Conservation (phyloP, 176 grass and related monocot species). For the Luzula sylvatica region DNA sequence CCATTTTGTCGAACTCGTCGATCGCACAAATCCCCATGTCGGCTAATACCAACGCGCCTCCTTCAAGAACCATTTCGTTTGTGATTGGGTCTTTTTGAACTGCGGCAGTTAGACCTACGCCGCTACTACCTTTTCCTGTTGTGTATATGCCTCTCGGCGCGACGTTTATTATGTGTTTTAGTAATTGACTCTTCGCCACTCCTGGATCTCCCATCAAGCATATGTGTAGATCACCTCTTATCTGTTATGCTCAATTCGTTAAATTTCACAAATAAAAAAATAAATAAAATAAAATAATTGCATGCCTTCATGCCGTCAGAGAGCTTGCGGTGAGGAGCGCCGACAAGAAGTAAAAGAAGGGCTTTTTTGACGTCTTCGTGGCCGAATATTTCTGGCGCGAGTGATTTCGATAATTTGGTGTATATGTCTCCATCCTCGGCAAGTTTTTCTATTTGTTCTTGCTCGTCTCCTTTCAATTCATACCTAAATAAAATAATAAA, state of each 20-base stretch:
- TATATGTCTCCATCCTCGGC: slow-evolving; percentile 97
- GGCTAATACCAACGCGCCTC: slow-evolving; percentile 94
- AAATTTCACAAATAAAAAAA: neutral
- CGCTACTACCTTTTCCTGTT: slow-evolving; percentile 91
- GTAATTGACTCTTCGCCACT: slow-evolving; percentile 95
- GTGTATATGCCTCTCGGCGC: slow-evolving; percentile 98
- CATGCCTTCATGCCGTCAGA: slow-evolving; percentile 94
- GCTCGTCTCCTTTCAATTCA: slow-evolving; percentile 93
- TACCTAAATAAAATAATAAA: no score
- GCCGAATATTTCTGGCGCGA: slow-evolving; percentile 99
- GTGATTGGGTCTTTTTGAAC: slow-evolving; percentile 93
- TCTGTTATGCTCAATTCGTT: no score
- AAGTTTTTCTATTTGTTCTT: slow-evolving; percentile 77
- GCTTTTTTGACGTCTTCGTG: slow-evolving; percentile 99
- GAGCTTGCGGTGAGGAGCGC: slow-evolving; percentile 85
- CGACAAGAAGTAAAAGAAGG: slow-evolving; percentile 85
- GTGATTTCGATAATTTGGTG: slow-evolving; percentile 71
- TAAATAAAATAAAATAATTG: no score
- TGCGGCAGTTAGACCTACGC: slow-evolving; percentile 94
- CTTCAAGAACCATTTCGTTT: slow-evolving; percentile 98
- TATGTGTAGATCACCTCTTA: slow-evolving; percentile 96
- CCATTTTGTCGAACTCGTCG: slow-evolving; percentile 99
- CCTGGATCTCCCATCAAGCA: slow-evolving; percentile 99
- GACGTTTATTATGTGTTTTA: slow-evolving; percentile 99
- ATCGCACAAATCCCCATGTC: slow-evolving; percentile 99